These are phyloP conservation scores for Rhodomyrtus psidioides DNA, from an alignment of 441 rosid genomes.

Conservation along the genomic window DNA sequence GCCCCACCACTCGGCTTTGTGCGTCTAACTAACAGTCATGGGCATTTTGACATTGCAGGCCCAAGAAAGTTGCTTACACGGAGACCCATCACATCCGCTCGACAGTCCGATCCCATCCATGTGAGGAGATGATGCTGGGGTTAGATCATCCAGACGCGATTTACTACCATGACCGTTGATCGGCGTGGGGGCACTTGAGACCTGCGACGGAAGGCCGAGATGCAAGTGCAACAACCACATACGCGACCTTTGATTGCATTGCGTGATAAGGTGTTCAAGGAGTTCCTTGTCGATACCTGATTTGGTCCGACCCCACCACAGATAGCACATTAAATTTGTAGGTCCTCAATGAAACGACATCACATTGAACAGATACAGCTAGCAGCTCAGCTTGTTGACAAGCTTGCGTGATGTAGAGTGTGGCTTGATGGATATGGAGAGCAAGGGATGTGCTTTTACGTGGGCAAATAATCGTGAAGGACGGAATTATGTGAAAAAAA, in stretches of 20 bases:
- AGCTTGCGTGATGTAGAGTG: too few relatives aligned
- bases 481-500: too few relatives aligned
- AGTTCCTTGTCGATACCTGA: neutral
- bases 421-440: too few relatives aligned
- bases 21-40: neutral
- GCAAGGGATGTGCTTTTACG: too few relatives aligned
- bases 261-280: neutral
- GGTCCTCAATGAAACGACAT: neutral
- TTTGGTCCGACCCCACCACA: neutral
- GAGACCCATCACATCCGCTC: neutral
- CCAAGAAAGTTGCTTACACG: neutral
- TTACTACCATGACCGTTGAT: neutral
- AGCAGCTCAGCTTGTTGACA: neutral
- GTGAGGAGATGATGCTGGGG: neutral
- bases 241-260: neutral
- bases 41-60: neutral
- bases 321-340: neutral
- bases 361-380: neutral
- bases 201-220: neutral
- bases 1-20: neutral
- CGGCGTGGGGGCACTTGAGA: neutral
- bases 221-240: neutral
- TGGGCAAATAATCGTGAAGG: too few relatives aligned
- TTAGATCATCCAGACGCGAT: neutral
- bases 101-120: neutral